Evolutionary conservation across 306 rosid species (phyloP).

Genomic region (Acacia acuminata): DNA sequence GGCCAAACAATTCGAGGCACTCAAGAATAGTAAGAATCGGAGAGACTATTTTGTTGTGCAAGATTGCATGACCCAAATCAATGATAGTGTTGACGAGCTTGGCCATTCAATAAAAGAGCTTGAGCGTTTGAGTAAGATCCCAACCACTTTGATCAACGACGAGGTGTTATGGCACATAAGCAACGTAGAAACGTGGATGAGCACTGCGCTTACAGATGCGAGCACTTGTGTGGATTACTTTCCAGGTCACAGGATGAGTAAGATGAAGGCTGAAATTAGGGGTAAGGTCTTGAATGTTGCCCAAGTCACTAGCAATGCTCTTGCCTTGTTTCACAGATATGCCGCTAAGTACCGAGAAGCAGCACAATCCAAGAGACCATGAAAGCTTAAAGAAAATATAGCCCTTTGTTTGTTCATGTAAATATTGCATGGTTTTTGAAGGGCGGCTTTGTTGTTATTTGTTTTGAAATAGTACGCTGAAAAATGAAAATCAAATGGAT

Average conservation of each 20-base stretch:
- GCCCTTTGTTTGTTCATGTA: background rate
- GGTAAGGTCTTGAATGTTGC: background rate
- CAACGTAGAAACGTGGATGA: background rate
- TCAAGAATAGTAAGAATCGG: background rate
- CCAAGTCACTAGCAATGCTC: background rate
- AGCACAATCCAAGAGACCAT: conserved; percentile 24
- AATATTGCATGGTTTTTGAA: background rate
- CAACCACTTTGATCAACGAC: background rate
- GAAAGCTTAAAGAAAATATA: background rate
- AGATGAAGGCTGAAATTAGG: background rate
- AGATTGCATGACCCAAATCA: background rate
- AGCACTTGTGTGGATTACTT: background rate
- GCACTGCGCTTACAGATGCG: background rate
- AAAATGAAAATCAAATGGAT: too few species aligned
- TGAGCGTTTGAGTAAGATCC: background rate
- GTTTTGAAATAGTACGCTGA: too few species aligned
- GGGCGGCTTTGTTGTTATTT: too few species aligned
- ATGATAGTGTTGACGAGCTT: background rate
- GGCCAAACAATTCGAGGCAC: conserved; percentile 29
- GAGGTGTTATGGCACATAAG: background rate
- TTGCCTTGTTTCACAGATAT: background rate
- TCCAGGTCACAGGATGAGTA: background rate
- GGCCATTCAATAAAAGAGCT: background rate
- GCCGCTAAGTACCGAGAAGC: background rate
- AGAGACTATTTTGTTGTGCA: background rate